These are phyloP conservation scores for Zea luxurians DNA, from an alignment of 176 grass and related monocot species.

Conservation along the genomic window DNA sequence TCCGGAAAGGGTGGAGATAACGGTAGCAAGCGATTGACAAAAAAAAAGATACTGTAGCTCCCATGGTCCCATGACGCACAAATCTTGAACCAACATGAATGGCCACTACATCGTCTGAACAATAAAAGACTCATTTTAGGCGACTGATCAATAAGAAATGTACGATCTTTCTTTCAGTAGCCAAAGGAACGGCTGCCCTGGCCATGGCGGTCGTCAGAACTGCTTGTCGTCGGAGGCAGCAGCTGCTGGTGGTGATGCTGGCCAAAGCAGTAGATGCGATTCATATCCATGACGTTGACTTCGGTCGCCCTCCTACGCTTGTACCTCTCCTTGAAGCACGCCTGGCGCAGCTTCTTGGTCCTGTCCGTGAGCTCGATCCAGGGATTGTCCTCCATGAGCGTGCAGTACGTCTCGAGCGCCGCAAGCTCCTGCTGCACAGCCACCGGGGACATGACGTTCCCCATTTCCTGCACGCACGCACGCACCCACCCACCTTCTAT, in stretches of 20 bases:
- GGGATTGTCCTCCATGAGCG: conserved; percentile 63
- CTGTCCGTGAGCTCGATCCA: conserved; percentile 59
- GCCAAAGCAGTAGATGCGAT: conserved; percentile 9
- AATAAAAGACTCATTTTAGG: no score
- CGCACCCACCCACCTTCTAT: no score
- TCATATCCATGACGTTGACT: background rate
- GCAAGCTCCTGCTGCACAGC: conserved; percentile 47
- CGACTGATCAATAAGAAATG: no score
- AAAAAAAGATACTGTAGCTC: no score
- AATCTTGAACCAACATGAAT: no score
- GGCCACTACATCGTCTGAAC: no score
- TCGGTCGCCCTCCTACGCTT: conserved; percentile 56
- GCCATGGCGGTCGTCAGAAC: background rate
- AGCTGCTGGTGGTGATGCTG: background rate
- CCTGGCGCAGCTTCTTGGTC: conserved; percentile 83
- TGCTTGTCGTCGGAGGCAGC: background rate
- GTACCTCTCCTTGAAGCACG: conserved; percentile 86
- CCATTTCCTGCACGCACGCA: conserved; percentile 54
- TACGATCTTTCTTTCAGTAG: background rate
- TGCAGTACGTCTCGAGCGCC: conserved; percentile 50
- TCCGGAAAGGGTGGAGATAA: no score
- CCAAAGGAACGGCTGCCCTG: background rate
- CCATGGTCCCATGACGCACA: no score
- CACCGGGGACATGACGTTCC: conserved; percentile 30
- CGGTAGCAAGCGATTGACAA: no score